These are phyloP conservation scores for Epichloe gansuensis DNA, from an alignment of 2,329 filamentous ascomycete species.

Conservation along the genomic window DNA sequence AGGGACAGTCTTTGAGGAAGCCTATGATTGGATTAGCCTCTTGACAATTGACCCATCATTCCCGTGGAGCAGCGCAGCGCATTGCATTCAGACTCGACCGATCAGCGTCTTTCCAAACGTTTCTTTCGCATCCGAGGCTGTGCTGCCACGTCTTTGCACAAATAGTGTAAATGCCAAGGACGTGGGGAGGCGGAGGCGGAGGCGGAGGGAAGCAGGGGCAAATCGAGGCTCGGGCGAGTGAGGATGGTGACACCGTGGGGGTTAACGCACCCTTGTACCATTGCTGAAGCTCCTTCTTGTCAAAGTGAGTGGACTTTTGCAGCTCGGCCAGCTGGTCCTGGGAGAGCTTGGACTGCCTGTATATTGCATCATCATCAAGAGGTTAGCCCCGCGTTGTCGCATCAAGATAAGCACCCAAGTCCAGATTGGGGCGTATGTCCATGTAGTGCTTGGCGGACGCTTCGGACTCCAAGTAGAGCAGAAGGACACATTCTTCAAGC, in stretches of 20 bases:
- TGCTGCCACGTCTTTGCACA: too few species aligned
- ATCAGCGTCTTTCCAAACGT: too few species aligned
- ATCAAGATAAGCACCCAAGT: neutral
- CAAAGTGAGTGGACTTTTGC: slow-evolving; percentile 94
- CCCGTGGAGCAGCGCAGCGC: too few species aligned
- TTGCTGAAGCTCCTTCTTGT: slow-evolving; percentile 99
- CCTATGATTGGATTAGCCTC: slow-evolving; percentile 39
- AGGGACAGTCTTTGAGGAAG: slow-evolving; percentile 96
- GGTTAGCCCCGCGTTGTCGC: slow-evolving; percentile 12
- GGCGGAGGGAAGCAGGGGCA: too few species aligned
- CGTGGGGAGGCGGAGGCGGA: neutral
- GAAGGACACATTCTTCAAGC: too few species aligned
- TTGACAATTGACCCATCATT: neutral
- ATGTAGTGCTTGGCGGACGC: neutral
- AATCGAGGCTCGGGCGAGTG: neutral
- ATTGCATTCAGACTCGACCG: too few species aligned
- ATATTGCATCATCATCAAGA: slow-evolving; percentile 1
- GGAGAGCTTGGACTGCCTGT: slow-evolving; percentile 94
- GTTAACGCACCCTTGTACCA: slow-evolving; percentile 82
- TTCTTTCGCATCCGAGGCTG: too few species aligned
- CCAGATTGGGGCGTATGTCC: neutral
- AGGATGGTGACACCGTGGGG: neutral
- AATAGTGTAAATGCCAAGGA: neutral
- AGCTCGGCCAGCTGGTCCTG: slow-evolving; percentile 91
- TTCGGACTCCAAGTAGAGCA: neutral